Conservation (phyloP, 2,329 filamentous ascomycete species). For the Neophaeococcomyces mojaviensis region DNA sequence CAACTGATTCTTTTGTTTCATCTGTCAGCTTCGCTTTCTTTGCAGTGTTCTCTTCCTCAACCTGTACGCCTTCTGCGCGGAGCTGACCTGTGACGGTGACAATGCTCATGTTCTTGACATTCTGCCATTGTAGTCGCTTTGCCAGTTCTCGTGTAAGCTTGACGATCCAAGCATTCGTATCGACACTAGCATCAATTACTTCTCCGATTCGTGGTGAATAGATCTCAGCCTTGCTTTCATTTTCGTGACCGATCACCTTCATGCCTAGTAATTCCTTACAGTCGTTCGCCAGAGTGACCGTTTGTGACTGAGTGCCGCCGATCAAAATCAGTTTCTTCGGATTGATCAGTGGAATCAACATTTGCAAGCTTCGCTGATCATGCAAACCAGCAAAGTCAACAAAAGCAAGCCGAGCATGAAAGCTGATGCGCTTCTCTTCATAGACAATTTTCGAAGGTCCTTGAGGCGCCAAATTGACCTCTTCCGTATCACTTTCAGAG, state of each 20-base stretch:
- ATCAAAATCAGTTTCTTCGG: slow-evolving; percentile 93
- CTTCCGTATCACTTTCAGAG: slow-evolving; percentile 46
- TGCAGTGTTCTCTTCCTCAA: slow-evolving; percentile 35
- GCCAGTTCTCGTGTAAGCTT: slow-evolving; percentile 80
- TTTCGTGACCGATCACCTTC: slow-evolving; percentile 36
- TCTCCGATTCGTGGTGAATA: slow-evolving; percentile 72
- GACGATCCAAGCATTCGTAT: slow-evolving; percentile 95
- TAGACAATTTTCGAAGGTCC: slow-evolving; percentile 72
- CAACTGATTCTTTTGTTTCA: slow-evolving; percentile 23
- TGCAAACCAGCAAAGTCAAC: slow-evolving; percentile 90
- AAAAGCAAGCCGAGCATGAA: slow-evolving; percentile 72
- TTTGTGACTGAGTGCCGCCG: slow-evolving; percentile 72
- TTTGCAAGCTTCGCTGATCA: slow-evolving; percentile 86
- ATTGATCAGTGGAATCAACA: slow-evolving; percentile 88
- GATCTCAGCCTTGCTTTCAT: slow-evolving; percentile 53
- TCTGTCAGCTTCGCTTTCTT: slow-evolving; percentile 48
- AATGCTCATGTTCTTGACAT: slow-evolving; percentile 78
- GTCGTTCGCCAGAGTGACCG: slow-evolving; percentile 66
- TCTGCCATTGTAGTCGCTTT: slow-evolving; percentile 88
- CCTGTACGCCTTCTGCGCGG: slow-evolving; percentile 41
- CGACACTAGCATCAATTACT: slow-evolving; percentile 80
- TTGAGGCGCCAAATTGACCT: slow-evolving; percentile 37
- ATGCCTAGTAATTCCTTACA: slow-evolving; percentile 60
- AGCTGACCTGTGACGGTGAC: slow-evolving; percentile 80
- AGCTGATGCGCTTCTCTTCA: slow-evolving; percentile 53